phyloP scores from a whole-genome alignment of 768 basidiomycete genomes.

The Pleurotus djamor region DNA sequence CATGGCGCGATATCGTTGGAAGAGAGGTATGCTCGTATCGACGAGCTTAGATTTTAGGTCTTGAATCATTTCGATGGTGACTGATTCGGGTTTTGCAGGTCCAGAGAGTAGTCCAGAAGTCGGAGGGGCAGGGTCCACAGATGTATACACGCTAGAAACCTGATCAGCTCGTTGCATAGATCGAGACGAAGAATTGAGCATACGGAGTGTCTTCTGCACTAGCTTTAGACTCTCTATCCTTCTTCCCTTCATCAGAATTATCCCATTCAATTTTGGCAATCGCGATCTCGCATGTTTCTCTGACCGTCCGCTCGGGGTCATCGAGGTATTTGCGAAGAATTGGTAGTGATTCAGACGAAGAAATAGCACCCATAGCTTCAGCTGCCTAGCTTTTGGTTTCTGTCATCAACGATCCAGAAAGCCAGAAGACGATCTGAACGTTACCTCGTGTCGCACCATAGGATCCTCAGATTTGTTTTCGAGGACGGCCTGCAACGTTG shows the following conservation, averaged over 20 bases:
- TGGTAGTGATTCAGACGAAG: slow-evolving; percentile 59
- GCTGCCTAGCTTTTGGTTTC: slow-evolving; percentile 62
- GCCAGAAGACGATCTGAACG: neutral
- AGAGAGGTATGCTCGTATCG: slow-evolving; percentile 67
- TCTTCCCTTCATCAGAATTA: slow-evolving; percentile 67
- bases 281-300: slow-evolving; percentile 98
- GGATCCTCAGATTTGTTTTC: slow-evolving; percentile 72
- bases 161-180: neutral
- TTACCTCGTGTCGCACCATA: slow-evolving; percentile 97
- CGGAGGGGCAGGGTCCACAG: slow-evolving; percentile 89
- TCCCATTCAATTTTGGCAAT: slow-evolving; percentile 96
- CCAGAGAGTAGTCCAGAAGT: slow-evolving; percentile 61
- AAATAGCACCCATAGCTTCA: slow-evolving; percentile 98
- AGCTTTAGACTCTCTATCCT: slow-evolving; percentile 32
- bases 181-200: slow-evolving; percentile 12
- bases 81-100: slow-evolving; percentile 47
- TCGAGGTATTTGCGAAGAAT: slow-evolving; percentile 68
- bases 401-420: slow-evolving; percentile 10
- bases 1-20: slow-evolving; percentile 97
- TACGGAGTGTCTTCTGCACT: slow-evolving; percentile 33
- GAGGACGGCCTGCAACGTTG: slow-evolving; percentile 76
- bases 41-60: slow-evolving; percentile 63
- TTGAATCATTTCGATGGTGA: slow-evolving; percentile 45
- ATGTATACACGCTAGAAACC: slow-evolving; percentile 62
- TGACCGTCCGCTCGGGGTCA: slow-evolving; percentile 72